A percentile compares a stretch with the other conserved stretches of the same genome.
phyloP scores from a whole-genome alignment of 1,139 yeast species.

The Pichia sp. region DNA sequence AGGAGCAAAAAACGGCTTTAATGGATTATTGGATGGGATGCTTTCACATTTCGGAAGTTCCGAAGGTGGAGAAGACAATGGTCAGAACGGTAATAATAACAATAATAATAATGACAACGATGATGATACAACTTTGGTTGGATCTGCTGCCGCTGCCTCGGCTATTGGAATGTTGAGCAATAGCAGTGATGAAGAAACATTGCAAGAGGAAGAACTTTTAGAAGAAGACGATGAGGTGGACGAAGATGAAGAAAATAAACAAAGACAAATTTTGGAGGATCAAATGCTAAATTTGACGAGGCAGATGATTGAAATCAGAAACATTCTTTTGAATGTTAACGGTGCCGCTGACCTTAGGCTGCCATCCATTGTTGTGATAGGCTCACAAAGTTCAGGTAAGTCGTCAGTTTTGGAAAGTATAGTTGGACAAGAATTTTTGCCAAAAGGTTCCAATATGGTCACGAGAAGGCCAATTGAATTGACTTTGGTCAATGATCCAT shows the following conservation, averaged over 20 bases:
- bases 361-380: constrained; percentile 94
- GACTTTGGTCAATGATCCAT: constrained; percentile 83
- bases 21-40: constrained; percentile 37
- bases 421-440: constrained; percentile 91
- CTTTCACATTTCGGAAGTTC: constrained; percentile 23
- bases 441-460: constrained; percentile 94
- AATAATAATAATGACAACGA: constrained; percentile 25
- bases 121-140: constrained; percentile 10
- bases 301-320: constrained; percentile 94
- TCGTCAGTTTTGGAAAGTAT: constrained; percentile 91
- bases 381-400: constrained; percentile 96
- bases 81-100: constrained; percentile 25
- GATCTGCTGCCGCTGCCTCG: constrained; percentile 20
- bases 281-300: constrained; percentile 83
- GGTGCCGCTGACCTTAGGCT: constrained; percentile 67
- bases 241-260: constrained; percentile 33
- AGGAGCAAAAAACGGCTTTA: constrained; percentile 42
- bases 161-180: constrained; percentile 12
- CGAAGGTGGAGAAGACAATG: constrained; percentile 31
- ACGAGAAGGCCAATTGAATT: constrained; percentile 77
- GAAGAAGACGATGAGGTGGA: constrained; percentile 38
- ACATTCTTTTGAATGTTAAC: constrained; percentile 71
- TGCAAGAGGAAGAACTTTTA: neutral
- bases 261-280: constrained; percentile 55
- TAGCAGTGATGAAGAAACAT: constrained; percentile 1